Base-by-base conservation (phyloP, 2,329 filamentous ascomycete genomes). In the Aspergillus ochraceoroseus region DNA sequence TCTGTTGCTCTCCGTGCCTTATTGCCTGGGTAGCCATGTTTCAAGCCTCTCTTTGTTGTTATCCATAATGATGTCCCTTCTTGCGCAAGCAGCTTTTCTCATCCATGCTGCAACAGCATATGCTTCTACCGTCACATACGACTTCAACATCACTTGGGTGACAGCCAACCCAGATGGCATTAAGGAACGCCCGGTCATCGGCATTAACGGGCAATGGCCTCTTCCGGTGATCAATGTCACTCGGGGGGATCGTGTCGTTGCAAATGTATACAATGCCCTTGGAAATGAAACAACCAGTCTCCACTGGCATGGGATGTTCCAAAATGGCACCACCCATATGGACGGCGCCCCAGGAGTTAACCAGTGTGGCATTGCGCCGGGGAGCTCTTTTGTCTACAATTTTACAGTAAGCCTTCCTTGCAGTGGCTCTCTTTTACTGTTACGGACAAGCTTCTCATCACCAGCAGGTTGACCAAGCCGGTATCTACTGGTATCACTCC, bases 221-320 rank as follows among this genome's bases (percentile, higher is more conserved):
- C 75, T 84, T 0, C 85, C 85, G 5, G 62, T 84, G 28, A 76
- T 92, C 28, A 77, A 85, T 48, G 78, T 80, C 47, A 87, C 85
- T 49, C 79, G 84, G 48, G 84, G 83, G n/a, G 85, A 92, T 52
- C 77, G 74, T 1, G 62, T 90, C 7, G 61, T 85, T 4, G 76
- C 88, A 30, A 77, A 84, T 18, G 71, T 87, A 32, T 66, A 77
- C 49, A 90, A 90, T 53, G 70, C 74, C 15, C 76, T 83, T 0
- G 67, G 70, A 9, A 85, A 87, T 49, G 61, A 75, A 49, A 76
- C 74, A 11, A 83, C 81, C 7, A 76, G 74, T 28, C 69, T 89
- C 3, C 85, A 89, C 57, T 89, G 85, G 61, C 85, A 89, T 51
- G 85, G 85, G n/a, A 72, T 90, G 47, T 86, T 79, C 55, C 83